Base-by-base conservation (phyloP, 2,329 filamentous ascomycete species). In the Sporothrix curviconia region DNA sequence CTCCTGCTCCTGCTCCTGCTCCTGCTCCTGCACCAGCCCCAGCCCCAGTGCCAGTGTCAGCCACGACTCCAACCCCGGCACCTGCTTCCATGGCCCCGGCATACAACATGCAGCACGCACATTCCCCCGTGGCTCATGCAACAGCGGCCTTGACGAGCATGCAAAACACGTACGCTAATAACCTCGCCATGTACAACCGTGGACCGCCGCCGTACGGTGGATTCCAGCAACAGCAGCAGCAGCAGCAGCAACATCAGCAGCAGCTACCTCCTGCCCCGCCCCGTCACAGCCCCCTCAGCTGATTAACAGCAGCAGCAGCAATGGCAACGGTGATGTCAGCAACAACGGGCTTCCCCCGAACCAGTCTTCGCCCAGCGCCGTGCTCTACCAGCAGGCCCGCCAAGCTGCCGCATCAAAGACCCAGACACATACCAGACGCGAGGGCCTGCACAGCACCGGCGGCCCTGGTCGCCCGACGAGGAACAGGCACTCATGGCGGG, bases 401-500 rank as follows among this genome's bases (percentile, higher is more conserved):
- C 81, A 84, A 62, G 80, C 80, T 3, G 80, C 80, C 0, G 74
- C 82, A 0, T 79, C 79, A 6, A 82, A 82, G 62, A 78, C 78
- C 0, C 77, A 79, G 1, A 76, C 77, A 3, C 79, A 82, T 55
- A 76, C 79, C 2, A 70, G 81, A 28, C 71, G 80, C 42, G 81
- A 84, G 65, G 81, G 81, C 1, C 69, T 80, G 2, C 79, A 82
- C 62, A 83, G 80, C 1, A 83, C 81, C 81, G 91, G 32, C 82
- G 91, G 28, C 90, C 91, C 0, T 96, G 91, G 91, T 90, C 87
- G 0, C 85, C 87, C 4, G 89, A 94, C 62, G 91, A 96, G 71
- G 91, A 96, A 68, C 90, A 91, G 69, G 90, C 91, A 0, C 77
- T 96, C 17, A 92, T 96, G 86, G 83, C 87, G 50, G 91, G 91